A percentile compares a stretch with the other conserved stretches of the same genome.
Conservation (phyloP, 345 rosid genomes). For the Ceriops decandra region DNA sequence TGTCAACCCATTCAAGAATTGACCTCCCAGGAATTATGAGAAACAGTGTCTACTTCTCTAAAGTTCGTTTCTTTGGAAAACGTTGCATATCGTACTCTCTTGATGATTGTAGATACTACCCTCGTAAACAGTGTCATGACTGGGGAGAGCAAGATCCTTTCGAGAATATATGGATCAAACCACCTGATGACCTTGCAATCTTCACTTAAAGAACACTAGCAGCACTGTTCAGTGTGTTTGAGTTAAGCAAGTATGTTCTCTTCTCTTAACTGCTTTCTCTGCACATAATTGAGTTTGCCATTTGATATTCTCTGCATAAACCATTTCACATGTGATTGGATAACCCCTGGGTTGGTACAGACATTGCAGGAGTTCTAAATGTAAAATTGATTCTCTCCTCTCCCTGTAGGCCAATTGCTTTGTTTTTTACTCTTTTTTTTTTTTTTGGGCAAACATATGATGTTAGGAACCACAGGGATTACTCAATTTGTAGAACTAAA, state of each 20-base stretch:
- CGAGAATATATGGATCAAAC: slow-evolving; percentile 61
- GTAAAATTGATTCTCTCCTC: too few relatives aligned
- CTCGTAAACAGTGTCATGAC: slow-evolving; percentile 53
- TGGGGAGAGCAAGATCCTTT: slow-evolving; percentile 64
- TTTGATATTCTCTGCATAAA: slow-evolving; percentile 2
- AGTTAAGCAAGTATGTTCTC: slow-evolving; percentile 4
- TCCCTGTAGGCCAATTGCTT: too few relatives aligned
- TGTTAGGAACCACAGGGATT: not conserved
- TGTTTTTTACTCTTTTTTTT: too few relatives aligned
- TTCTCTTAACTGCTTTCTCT: slow-evolving; percentile 5
- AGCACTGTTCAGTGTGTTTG: slow-evolving; percentile 10
- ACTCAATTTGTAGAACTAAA: too few relatives aligned
- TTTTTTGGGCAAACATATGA: not conserved
- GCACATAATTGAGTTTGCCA: slow-evolving; percentile 5
- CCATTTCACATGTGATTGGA: slow-evolving; percentile 10
- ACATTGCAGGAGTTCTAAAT: too few relatives aligned
- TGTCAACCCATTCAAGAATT: slow-evolving; percentile 48
- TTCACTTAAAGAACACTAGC: slow-evolving; percentile 25
- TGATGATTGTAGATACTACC: slow-evolving; percentile 46
- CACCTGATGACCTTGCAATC: slow-evolving; percentile 41
- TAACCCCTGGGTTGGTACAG: not conserved
- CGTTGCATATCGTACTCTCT: slow-evolving; percentile 63
- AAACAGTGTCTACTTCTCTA: slow-evolving; percentile 65
- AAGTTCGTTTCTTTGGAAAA: slow-evolving; percentile 61
- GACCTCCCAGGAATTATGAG: slow-evolving; percentile 49